These are phyloP conservation scores for Mikania micrantha DNA, from an alignment of 129 eudicot species.

Conservation along the genomic window DNA sequence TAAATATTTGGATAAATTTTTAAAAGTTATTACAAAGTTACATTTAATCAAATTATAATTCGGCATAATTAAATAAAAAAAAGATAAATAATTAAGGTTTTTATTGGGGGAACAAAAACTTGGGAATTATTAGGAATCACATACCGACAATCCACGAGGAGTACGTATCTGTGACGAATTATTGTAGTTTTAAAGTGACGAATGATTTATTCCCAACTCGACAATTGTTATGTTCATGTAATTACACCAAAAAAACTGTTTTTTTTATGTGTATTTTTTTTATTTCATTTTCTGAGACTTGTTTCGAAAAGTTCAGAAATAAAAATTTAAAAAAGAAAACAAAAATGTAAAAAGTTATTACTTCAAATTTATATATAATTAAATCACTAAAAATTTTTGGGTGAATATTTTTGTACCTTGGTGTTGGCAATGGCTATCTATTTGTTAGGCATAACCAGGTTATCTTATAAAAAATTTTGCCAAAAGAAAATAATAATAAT, in stretches of 20 bases:
- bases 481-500: too few relatives aligned
- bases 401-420: too few relatives aligned
- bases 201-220: not conserved
- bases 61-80: not conserved
- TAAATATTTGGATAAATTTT: not conserved
- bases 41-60: not conserved
- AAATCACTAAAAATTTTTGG: too few relatives aligned
- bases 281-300: not conserved
- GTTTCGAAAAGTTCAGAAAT: not conserved
- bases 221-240: not conserved
- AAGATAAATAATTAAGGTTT: not conserved
- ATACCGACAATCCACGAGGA: constrained; percentile 19
- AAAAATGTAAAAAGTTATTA: not conserved
- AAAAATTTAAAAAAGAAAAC: not conserved
- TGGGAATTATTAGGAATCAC: not conserved
- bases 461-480: too few relatives aligned
- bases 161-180: not conserved
- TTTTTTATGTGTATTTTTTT: too few relatives aligned
- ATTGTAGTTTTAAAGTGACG: not conserved
- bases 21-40: not conserved
- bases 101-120: constrained; percentile 4
- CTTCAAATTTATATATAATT: not conserved
- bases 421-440: too few relatives aligned
- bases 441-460: too few relatives aligned
- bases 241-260: not conserved